Percentiles rank a stretch among this genome's conserved stretches.
phyloP scores from a whole-genome alignment of 106 monocot genomes.

The Platanthera guangdongensis region DNA sequence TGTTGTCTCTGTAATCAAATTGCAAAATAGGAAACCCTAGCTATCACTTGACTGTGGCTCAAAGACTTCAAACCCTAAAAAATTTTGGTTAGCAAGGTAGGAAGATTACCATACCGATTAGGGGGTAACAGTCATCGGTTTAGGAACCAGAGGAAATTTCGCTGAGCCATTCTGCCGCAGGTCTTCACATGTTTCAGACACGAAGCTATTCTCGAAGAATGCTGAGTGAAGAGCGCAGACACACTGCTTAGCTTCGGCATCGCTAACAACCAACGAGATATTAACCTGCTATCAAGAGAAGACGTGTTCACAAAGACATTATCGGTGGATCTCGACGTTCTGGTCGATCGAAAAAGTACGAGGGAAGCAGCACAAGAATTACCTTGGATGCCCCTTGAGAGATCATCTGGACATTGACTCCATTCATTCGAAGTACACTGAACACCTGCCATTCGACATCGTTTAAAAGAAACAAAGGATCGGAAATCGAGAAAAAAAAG shows the following conservation, averaged over 20 bases:
- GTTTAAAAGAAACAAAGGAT: not conserved
- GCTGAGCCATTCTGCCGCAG: not conserved
- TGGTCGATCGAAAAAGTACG: not conserved
- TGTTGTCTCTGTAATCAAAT: not conserved
- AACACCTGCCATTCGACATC: constrained; percentile 39
- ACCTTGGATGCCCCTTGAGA: constrained; percentile 99
- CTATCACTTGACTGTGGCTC: not conserved
- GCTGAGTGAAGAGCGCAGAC: constrained; percentile 68
- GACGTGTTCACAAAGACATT: not conserved
- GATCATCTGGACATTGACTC: constrained; percentile 96
- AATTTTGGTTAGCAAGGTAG: not conserved
- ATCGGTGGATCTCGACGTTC: not conserved
- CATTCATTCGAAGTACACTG: constrained; percentile 56
- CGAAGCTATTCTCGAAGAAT: constrained; percentile 64
- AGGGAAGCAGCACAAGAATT: not conserved
- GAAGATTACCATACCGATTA: not conserved
- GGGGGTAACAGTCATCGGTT: not conserved
- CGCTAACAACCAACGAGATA: constrained; percentile 85
- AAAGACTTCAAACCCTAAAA: not conserved
- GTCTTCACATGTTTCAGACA: constrained; percentile 18
- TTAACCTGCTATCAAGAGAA: constrained; percentile 46
- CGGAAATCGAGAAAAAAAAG: not conserved
- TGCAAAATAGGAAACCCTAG: not conserved
- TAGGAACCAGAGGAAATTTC: not conserved
- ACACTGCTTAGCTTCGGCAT: constrained; percentile 77